A percentile compares a stretch with the other conserved stretches of the same genome.
These are phyloP conservation scores for Epichloe gansuensis DNA, from an alignment of 2,329 filamentous ascomycete genomes.

Conservation along the genomic window DNA sequence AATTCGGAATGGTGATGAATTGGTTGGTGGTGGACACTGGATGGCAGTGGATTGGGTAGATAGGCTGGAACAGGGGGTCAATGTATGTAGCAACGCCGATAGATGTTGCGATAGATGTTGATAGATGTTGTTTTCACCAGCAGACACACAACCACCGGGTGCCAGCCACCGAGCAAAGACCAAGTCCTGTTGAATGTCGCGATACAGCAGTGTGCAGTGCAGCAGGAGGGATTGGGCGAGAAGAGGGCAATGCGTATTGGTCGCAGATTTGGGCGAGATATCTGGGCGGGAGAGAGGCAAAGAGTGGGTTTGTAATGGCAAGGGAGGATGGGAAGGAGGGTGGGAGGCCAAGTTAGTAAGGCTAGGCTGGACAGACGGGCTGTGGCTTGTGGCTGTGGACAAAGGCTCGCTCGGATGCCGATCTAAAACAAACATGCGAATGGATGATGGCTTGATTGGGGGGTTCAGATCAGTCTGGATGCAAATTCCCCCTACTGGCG, in stretches of 20 bases:
- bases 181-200: neutral
- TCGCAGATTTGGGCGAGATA: neutral
- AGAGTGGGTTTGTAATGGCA: too few relatives aligned
- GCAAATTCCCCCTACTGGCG: too few relatives aligned
- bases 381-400: too few relatives aligned
- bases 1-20: neutral
- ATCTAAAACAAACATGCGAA: conserved; percentile 2
- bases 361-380: too few relatives aligned
- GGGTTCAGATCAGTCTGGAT: neutral
- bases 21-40: neutral
- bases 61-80: too few relatives aligned
- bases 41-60: too few relatives aligned
- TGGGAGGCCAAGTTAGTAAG: neutral
- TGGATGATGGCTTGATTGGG: neutral
- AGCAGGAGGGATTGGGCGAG: too few relatives aligned
- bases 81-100: too few relatives aligned
- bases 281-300: neutral
- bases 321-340: neutral
- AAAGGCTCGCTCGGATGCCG: conserved; percentile 1
- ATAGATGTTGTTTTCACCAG: too few relatives aligned
- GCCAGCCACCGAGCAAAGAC: too few relatives aligned
- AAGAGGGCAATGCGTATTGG: neutral
- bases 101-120: too few relatives aligned
- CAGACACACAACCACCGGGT: too few relatives aligned
- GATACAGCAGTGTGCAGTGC: neutral